Base-by-base conservation (phyloP, 1,139 yeast species). In the Yamadazyma dendronema region DNA sequence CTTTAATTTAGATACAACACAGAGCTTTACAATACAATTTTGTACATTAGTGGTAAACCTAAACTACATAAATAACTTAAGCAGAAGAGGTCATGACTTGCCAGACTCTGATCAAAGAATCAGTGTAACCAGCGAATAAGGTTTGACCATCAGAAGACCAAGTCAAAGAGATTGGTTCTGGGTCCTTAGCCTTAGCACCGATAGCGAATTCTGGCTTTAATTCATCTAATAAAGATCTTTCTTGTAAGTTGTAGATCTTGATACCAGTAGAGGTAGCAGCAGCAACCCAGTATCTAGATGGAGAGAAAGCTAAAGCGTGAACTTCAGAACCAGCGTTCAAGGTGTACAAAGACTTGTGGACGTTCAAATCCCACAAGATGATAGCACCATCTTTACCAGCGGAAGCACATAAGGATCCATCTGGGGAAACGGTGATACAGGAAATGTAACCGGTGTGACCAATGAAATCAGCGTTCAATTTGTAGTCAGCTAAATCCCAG, bases 121-220 rank as follows among this genome's bases (percentile, higher is more conserved):
- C 99, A 66, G 97, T 90, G 96, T 92, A 92, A 82, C 99, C 99
- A 62, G 97, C 96, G 71, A 89, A 92, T 77, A 92, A 84, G 85
- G 87, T 89, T 82, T 90, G 97, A 73, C 98, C 98, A 65, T 92
- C 98, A 74, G 96, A 95, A 63, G 97, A 90, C 99, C 99, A 92
- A 70, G 97, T 89, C 70, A 92, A 84, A 56, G 97, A 90, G 71
- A 92, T 79, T 70, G 96, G 95, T 75, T 89, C 96, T 69, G 98
- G 98, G 78, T 88, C 96, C 81, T 88, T 87, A 61, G 95, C 90
- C 76, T 83, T 81, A 62, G 85, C 82, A 67, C 83, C 80, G 62
- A 84, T 81, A 65, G 94, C 87, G 66, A 88, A 87, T 79, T 92
- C 98, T 68, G 97, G 97, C 79, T 86, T 89, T 77, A 92, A 87